phyloP scores from a whole-genome alignment of 768 basidiomycete species.

The Agaricus bisporus region DNA sequence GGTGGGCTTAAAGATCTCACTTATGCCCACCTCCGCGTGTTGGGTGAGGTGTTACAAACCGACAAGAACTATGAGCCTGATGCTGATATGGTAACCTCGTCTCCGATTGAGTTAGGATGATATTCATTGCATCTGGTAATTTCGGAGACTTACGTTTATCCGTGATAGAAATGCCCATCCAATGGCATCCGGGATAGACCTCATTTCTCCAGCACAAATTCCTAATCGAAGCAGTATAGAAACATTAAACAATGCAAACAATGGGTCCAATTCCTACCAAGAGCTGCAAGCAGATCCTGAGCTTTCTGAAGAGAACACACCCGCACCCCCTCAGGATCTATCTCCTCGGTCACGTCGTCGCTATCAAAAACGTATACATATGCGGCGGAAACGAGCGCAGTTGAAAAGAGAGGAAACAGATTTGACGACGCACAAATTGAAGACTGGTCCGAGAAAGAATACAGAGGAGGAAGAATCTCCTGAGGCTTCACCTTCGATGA shows the following conservation, averaged over 20 bases:
- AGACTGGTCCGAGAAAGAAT: constrained; percentile 5
- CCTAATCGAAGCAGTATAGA: not conserved
- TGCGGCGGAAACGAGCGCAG: constrained; percentile 11
- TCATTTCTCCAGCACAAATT: not conserved
- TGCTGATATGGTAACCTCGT: not conserved
- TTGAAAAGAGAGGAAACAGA: constrained; percentile 4
- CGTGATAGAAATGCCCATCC: not conserved
- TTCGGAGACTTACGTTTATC: not conserved
- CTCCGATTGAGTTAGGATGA: not conserved
- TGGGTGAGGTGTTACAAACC: not conserved
- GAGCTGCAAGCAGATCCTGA: not conserved
- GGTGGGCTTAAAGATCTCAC: not conserved
- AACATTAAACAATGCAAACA: not conserved
- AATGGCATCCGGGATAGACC: not conserved
- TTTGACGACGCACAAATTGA: constrained; percentile 4
- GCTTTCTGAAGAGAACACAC: constrained; percentile 8
- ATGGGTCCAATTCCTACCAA: not conserved
- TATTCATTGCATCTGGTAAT: not conserved
- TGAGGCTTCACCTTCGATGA: not conserved
- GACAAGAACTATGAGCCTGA: not conserved
- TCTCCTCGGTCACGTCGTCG: constrained; percentile 11
- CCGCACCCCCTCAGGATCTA: constrained; percentile 7
- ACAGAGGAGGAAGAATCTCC: not conserved
- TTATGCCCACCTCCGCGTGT: constrained; percentile 1
- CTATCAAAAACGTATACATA: constrained; percentile 11